Evolutionary conservation across 2,329 filamentous ascomycete species (phyloP).

Genomic region (Herpotrichia juniperi): DNA sequence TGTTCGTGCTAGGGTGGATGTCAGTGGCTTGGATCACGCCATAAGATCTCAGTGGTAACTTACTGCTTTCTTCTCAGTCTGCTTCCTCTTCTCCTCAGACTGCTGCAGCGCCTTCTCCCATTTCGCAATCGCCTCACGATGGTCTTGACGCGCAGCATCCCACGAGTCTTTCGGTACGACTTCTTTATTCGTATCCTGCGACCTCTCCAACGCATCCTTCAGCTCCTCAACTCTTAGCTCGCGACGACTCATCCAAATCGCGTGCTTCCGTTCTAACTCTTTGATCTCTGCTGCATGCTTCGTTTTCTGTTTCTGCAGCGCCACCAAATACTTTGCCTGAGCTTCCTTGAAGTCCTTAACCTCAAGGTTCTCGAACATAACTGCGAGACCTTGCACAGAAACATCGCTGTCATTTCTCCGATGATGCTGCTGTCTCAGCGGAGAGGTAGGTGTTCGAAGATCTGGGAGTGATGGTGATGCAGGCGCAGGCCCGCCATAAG

Average conservation of each 20-base stretch:
- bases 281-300: conserved; percentile 41
- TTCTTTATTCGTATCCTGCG: conserved; percentile 26
- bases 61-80: conserved; percentile 32
- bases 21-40: not conserved
- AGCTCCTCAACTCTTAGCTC: conserved; percentile 41
- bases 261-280: conserved; percentile 66
- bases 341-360: conserved; percentile 55
- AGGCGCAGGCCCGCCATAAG: conserved; percentile 30
- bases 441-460: conserved; percentile 49
- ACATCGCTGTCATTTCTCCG: conserved; percentile 45
- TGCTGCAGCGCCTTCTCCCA: conserved; percentile 39
- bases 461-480: conserved; percentile 39
- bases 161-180: conserved; percentile 33
- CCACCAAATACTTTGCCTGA: conserved; percentile 50
- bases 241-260: conserved; percentile 57
- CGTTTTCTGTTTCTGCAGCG: conserved; percentile 51
- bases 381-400: conserved; percentile 59
- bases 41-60: conserved; percentile 8
- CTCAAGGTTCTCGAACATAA: conserved; percentile 74
- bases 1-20: conserved; percentile 23
- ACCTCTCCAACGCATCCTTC: conserved; percentile 28
- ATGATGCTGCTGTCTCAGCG: conserved; percentile 28
- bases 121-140: conserved; percentile 38
- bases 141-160: conserved; percentile 35
- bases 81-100: conserved; percentile 36